A percentile compares a stretch with the other conserved stretches of the same genome.
phyloP scores from a whole-genome alignment of 202 grass and related monocot species.

The Saccharum hybrid region DNA sequence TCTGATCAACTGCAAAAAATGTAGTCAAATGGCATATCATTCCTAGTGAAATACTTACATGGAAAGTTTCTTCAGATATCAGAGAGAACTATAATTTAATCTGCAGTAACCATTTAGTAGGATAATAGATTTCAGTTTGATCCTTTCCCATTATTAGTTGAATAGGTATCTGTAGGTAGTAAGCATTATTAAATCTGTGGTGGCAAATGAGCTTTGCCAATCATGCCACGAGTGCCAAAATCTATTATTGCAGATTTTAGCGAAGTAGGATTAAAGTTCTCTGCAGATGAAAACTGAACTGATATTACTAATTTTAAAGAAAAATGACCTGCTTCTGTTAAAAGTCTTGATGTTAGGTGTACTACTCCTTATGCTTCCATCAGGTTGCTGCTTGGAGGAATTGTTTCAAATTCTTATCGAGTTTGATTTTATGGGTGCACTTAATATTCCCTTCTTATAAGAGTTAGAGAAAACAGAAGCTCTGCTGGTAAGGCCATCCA shows the following conservation, averaged over 20 bases:
- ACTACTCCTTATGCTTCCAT: not conserved
- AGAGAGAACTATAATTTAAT: too few species aligned
- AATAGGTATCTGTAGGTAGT: too few species aligned
- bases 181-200: too few species aligned
- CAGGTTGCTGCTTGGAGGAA: constrained; percentile 5
- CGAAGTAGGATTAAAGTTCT: not conserved
- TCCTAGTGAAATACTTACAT: too few species aligned
- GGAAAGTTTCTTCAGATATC: too few species aligned
- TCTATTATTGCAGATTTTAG: not conserved
- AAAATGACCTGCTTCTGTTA: not conserved
- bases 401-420: not conserved
- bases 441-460: not conserved
- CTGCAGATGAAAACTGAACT: not conserved
- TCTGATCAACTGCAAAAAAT: too few species aligned
- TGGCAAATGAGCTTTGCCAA: not conserved
- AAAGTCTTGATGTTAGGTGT: not conserved
- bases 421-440: not conserved
- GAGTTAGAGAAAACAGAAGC: not conserved
- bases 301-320: not conserved
- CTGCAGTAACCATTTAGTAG: too few species aligned
- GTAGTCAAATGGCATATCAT: too few species aligned
- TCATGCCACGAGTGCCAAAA: not conserved
- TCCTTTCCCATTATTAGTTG: too few species aligned
- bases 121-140: too few species aligned
- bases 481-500: not conserved